A percentile compares a stretch with the other conserved stretches of the same genome.
Evolutionary conservation across 225 moss, liverwort and hornwort genomes (phyloP).

Genomic region (Bryum argenteum): DNA sequence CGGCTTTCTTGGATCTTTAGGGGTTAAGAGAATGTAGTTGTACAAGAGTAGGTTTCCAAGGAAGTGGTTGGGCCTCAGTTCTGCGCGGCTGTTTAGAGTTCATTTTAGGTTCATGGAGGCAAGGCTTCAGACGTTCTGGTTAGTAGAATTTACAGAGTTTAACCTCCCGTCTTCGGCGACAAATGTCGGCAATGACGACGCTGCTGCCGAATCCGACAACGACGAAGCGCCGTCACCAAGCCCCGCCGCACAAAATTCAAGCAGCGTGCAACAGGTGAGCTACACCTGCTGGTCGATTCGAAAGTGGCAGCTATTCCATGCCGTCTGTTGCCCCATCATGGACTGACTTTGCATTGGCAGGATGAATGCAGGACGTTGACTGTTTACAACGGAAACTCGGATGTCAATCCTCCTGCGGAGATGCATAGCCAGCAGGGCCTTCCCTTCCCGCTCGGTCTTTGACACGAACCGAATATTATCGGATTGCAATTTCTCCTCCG

Average conservation of each 20-base stretch:
- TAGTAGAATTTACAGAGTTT: too few relatives aligned
- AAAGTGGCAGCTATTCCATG: too few relatives aligned
- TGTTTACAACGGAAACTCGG: background rate
- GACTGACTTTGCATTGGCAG: background rate
- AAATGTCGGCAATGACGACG: background rate
- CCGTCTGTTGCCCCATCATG: too few relatives aligned
- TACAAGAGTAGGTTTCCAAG: too few relatives aligned
- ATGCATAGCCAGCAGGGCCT: constrained; percentile 42
- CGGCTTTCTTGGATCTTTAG: too few relatives aligned
- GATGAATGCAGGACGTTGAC: constrained; percentile 21
- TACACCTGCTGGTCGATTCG: too few relatives aligned
- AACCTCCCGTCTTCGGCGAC: constrained; percentile 39
- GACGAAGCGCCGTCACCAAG: background rate
- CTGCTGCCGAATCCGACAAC: background rate
- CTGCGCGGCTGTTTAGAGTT: too few relatives aligned
- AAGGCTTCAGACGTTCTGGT: too few relatives aligned
- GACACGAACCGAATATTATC: constrained; percentile 54
- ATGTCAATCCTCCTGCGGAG: background rate
- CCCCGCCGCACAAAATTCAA: background rate
- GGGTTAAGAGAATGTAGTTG: too few relatives aligned
- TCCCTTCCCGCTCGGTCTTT: constrained; percentile 44
- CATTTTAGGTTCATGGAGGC: too few relatives aligned
- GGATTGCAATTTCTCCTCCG: constrained; percentile 6
- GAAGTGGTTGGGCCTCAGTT: too few relatives aligned
- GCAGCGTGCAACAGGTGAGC: background rate